Percentiles rank a stretch among this genome's conserved stretches.
phyloP scores from a whole-genome alignment of 345 rosid species.

The Boechera stricta region DNA sequence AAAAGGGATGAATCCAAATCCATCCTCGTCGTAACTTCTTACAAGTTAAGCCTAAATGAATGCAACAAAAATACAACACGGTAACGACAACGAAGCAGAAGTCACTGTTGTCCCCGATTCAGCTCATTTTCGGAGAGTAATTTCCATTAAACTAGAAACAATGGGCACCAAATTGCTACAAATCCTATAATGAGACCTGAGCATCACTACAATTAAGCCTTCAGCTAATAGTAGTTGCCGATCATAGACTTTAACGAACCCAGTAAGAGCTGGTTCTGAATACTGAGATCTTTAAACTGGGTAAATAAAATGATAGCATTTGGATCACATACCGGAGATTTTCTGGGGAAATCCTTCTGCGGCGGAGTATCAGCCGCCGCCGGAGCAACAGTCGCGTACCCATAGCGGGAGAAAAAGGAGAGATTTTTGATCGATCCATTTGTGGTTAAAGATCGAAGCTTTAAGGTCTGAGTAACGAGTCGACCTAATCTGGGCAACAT shows the following conservation, averaged over 20 bases:
- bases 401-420: constrained; percentile 42
- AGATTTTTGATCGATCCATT: constrained; percentile 38
- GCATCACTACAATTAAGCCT: background rate
- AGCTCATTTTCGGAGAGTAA: background rate
- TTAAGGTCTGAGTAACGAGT: constrained; percentile 47
- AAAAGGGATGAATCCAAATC: background rate
- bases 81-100: constrained; percentile 3
- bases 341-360: constrained; percentile 43
- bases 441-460: constrained; percentile 46
- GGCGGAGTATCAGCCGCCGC: constrained; percentile 40
- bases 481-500: constrained; percentile 74
- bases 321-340: constrained; percentile 49
- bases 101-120: background rate
- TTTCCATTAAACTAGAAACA: constrained; percentile 5
- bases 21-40: background rate
- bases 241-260: constrained; percentile 5
- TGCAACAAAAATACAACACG: background rate
- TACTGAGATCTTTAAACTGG: background rate
- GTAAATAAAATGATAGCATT: background rate
- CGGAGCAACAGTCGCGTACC: constrained; percentile 56
- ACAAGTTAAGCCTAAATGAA: constrained; percentile 16
- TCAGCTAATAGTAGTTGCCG: background rate
- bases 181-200: background rate
- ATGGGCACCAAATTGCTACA: background rate
- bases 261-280: background rate